A percentile compares a stretch with the other conserved stretches of the same genome.
Evolutionary conservation across 1,284 basidiomycete genomes (phyloP).

Genomic region (Microbotryum silenes-acaulis): DNA sequence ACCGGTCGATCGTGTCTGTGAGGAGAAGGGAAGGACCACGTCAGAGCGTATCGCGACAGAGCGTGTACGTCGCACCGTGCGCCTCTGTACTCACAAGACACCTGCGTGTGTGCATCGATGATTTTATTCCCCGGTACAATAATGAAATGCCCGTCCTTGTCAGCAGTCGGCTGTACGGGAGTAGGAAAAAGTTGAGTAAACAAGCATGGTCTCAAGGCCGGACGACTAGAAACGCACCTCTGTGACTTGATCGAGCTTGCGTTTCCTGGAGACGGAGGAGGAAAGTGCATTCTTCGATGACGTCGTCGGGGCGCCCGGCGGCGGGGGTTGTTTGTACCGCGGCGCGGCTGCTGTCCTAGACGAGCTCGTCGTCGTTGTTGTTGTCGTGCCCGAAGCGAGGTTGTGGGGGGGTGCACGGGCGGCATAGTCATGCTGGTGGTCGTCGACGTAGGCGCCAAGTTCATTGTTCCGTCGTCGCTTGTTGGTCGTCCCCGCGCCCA

Average conservation of each 20-base stretch:
- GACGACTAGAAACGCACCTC: no score
- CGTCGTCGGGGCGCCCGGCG: no score
- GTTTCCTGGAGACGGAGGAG: no score
- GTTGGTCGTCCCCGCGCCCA: neutral
- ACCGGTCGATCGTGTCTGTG: slow-evolving; percentile 58
- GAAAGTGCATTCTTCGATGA: no score
- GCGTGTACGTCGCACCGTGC: neutral
- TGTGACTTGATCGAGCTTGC: no score
- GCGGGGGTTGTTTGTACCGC: no score
- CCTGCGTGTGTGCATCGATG: neutral
- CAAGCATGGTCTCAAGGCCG: no score
- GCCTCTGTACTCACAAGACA: neutral
- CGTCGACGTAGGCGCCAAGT: neutral
- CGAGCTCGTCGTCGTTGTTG: no score
- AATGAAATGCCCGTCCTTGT: slow-evolving; percentile 45
- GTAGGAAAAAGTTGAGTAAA: neutral
- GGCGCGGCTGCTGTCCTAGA: no score
- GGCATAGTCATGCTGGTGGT: neutral
- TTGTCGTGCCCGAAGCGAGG: neutral
- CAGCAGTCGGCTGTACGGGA: slow-evolving; percentile 17
- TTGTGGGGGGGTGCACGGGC: neutral
- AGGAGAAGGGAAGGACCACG: neutral
- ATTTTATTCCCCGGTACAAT: slow-evolving; percentile 29
- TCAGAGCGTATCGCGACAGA: no score
- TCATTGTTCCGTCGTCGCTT: neutral